Evolutionary conservation across 139 green algal species (phyloP).

Genomic region (Micractinium sp.): DNA sequence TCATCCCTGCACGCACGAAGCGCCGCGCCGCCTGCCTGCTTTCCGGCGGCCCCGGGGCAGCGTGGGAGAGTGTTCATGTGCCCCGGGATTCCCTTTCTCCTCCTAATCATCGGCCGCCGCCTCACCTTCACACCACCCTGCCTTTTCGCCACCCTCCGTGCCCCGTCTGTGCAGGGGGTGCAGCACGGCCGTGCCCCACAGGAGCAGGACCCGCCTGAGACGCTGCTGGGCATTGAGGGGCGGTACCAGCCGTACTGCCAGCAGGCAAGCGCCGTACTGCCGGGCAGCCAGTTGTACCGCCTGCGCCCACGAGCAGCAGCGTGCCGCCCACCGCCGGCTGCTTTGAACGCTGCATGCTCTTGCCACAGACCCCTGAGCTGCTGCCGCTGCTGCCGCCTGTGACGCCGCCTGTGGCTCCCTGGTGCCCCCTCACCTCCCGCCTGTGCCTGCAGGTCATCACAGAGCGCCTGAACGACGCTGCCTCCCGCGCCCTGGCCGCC

Average conservation of each 20-base stretch:
- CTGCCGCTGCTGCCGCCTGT: neutral
- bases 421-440: neutral
- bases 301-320: too few relatives aligned
- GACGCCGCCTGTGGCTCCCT: neutral
- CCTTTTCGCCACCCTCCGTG: too few relatives aligned
- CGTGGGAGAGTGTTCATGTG: too few relatives aligned
- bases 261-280: constrained; percentile 11
- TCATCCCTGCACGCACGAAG: neutral
- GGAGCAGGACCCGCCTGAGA: constrained; percentile 22
- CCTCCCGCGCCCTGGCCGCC: neutral
- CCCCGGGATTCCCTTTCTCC: too few relatives aligned
- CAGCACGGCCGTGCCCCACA: too few relatives aligned
- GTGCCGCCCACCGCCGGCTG: too few relatives aligned
- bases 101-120: too few relatives aligned
- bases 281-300: too few relatives aligned
- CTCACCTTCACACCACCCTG: neutral
- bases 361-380: too few relatives aligned
- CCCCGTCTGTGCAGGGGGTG: too few relatives aligned
- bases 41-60: too few relatives aligned
- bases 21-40: neutral
- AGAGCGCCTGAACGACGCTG: constrained; percentile 21
- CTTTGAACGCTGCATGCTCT: too few relatives aligned
- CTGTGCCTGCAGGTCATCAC: constrained; percentile 36
- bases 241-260: constrained; percentile 47
- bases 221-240: constrained; percentile 25